Evolutionary conservation across 2,329 filamentous ascomycete genomes (phyloP).

Genomic region (Fusarium musae): DNA sequence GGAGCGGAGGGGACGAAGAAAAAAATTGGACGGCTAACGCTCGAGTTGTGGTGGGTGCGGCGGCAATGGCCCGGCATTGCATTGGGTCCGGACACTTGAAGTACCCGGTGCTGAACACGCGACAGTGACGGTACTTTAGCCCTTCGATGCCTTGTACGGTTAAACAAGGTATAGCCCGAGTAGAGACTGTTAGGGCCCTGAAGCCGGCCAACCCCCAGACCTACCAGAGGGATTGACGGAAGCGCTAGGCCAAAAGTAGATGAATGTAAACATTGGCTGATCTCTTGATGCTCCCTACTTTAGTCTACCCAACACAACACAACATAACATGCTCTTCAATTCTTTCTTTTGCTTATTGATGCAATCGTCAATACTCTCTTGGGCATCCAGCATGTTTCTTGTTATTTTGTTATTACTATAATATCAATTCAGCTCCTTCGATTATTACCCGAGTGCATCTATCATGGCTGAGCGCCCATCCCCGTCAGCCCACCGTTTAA

Average conservation of each 20-base stretch:
- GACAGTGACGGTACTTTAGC: slow-evolving; percentile 32
- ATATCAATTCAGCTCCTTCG: neutral
- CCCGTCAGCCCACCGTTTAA: slow-evolving; percentile 31
- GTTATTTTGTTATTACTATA: neutral
- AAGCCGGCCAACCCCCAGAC: slow-evolving; percentile 12
- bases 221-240: neutral
- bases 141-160: neutral
- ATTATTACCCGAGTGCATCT: neutral
- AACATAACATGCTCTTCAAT: neutral
- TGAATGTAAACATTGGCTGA: slow-evolving; percentile 47
- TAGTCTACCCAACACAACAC: slow-evolving; percentile 1
- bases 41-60: slow-evolving; percentile 32
- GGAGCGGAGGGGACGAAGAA: slow-evolving; percentile 40
- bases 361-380: neutral
- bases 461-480: slow-evolving; percentile 22
- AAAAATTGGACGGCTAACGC: slow-evolving; percentile 46
- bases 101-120: slow-evolving; percentile 16
- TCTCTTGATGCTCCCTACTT: slow-evolving; percentile 6
- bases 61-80: slow-evolving; percentile 45
- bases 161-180: slow-evolving; percentile 25
- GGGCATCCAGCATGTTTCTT: neutral
- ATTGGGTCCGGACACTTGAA: slow-evolving; percentile 29
- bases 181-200: slow-evolving; percentile 30
- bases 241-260: slow-evolving; percentile 44
- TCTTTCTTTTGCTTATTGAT: neutral